A percentile compares a stretch with the other conserved stretches of the same genome.
Evolutionary conservation across 805 yeast genomes (phyloP).

Genomic region (Myxozyma melibiosi): DNA sequence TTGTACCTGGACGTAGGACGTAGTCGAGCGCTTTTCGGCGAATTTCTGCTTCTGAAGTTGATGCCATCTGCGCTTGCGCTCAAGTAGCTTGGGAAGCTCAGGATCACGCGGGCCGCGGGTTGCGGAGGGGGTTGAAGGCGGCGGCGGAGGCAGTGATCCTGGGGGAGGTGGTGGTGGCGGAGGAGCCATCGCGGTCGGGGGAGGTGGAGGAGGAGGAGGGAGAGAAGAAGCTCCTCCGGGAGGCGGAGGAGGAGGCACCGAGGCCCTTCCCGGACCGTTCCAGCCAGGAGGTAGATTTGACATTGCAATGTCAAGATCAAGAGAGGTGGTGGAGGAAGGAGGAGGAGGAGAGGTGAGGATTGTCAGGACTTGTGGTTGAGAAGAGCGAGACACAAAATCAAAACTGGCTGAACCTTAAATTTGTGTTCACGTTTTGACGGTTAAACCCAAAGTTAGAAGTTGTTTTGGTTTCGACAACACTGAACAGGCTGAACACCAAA

Average conservation of each 20-base stretch:
- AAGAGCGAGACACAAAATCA: not conserved
- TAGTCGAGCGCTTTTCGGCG: slow-evolving; percentile 46
- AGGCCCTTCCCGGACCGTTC: slow-evolving; percentile 20
- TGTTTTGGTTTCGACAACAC: no score
- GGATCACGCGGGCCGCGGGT: slow-evolving; percentile 27
- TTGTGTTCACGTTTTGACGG: no score
- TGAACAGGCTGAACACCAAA: no score
- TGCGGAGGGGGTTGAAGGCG: slow-evolving; percentile 38
- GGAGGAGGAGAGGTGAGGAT: not conserved
- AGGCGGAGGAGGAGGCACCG: slow-evolving; percentile 21
- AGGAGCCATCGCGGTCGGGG: slow-evolving; percentile 33
- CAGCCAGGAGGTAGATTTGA: slow-evolving; percentile 27
- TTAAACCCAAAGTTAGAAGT: no score
- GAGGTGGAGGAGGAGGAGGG: slow-evolving; percentile 44
- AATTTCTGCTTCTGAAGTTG: slow-evolving; percentile 63
- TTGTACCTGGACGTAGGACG: slow-evolving; percentile 55
- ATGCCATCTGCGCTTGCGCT: slow-evolving; percentile 60
- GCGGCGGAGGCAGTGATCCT: slow-evolving; percentile 27
- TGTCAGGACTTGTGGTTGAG: not conserved
- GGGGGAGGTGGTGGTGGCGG: slow-evolving; percentile 38
- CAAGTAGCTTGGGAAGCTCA: slow-evolving; percentile 44
- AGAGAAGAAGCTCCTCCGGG: slow-evolving; percentile 11
- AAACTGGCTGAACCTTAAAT: not conserved
- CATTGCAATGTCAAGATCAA: slow-evolving; percentile 4
- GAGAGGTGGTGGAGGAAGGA: not conserved